Base-by-base conservation (phyloP, 371 early-diverging fungal genomes). In the Batkoa obscura region DNA sequence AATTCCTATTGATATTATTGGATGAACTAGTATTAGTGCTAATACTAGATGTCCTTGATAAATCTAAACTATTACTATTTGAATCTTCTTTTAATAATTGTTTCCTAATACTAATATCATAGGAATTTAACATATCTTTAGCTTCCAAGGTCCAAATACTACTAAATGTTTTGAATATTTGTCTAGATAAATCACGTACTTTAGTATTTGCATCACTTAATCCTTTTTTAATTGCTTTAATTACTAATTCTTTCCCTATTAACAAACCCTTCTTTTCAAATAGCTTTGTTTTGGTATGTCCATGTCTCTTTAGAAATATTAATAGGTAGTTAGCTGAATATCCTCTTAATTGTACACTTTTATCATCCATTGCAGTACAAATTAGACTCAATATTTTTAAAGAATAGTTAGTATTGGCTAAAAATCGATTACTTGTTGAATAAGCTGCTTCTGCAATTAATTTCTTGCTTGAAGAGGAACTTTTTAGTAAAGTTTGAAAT, bases 151-250 rank as follows among this genome's bases (percentile, higher is more conserved):
- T 23, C 56, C 56, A 55, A 8, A 46, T 46, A 47, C 32, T 10
- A 6, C 46, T 17, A 35, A 42, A 36, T 9, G 46, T 5, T 30
- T 35, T 33, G 23, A 42, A 55, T 3, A 36, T 46, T 6, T 41
- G n/a, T n/a, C 56, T 23, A 10, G 56, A 30, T 31, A 55, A 35
- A 36, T 55, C 56, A 15, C 56, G 9, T 3, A 34, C 56, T 35
- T 55, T 55, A 17, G 56, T 32, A 33, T 55, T 55, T 30, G 56
- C 56, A 55, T 55, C 56, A 3, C 23, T 4, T 17, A 55, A 12
- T 2, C 46, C 31, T n/a, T 46, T 43, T 32, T 17, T 15, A n/a
- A 55, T n/a, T 15, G 17, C 43, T 15, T 36, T 47, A 6, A 35
- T n/a, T 1, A 55, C 15, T 12, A 45, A 15, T 17, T 55, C 56